A percentile compares a stretch with the other conserved stretches of the same genome.
Evolutionary conservation across 495 filamentous ascomycete genomes (phyloP).

Genomic region (Penicillium dipodomyicola): DNA sequence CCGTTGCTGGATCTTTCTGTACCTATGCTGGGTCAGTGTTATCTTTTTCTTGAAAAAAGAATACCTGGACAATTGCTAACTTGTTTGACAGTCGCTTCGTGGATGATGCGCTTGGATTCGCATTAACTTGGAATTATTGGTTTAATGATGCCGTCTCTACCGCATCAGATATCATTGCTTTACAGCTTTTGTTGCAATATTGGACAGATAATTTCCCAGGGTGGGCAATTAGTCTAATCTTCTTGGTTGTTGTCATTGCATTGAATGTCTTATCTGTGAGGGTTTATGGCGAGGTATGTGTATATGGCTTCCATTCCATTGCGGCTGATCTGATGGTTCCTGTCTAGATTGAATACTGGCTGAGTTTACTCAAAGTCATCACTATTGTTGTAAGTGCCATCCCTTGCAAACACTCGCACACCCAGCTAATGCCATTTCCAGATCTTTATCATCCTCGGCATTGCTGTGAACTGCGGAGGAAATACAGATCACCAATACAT

Average conservation of each 20-base stretch:
- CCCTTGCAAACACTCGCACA: neutral
- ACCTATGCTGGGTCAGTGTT: conserved; percentile 49
- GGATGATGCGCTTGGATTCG: conserved; percentile 55
- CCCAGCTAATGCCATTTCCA: conserved; percentile 16
- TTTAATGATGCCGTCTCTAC: conserved; percentile 59
- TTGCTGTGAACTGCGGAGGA: conserved; percentile 51
- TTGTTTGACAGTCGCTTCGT: conserved; percentile 47
- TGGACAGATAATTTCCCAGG: conserved; percentile 54
- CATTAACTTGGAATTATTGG: conserved; percentile 58
- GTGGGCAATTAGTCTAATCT: conserved; percentile 53
- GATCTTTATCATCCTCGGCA: conserved; percentile 55
- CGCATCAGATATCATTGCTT: conserved; percentile 53
- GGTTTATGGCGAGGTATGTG: conserved; percentile 52
- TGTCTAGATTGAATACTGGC: conserved; percentile 51
- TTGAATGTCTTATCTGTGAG: conserved; percentile 52
- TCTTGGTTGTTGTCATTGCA: conserved; percentile 47
- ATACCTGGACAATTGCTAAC: conserved; percentile 1
- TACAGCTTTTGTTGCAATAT: conserved; percentile 52
- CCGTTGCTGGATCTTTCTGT: conserved; percentile 51
- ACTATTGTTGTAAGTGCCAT: conserved; percentile 43
- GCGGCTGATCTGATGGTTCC: conserved; percentile 4
- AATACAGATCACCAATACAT: conserved; percentile 47
- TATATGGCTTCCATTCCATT: neutral
- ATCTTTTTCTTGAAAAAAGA: too few species aligned
- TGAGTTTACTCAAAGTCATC: conserved; percentile 54